phyloP scores from a whole-genome alignment of 2,329 filamentous ascomycete species.

The Cladosporium sp. region DNA sequence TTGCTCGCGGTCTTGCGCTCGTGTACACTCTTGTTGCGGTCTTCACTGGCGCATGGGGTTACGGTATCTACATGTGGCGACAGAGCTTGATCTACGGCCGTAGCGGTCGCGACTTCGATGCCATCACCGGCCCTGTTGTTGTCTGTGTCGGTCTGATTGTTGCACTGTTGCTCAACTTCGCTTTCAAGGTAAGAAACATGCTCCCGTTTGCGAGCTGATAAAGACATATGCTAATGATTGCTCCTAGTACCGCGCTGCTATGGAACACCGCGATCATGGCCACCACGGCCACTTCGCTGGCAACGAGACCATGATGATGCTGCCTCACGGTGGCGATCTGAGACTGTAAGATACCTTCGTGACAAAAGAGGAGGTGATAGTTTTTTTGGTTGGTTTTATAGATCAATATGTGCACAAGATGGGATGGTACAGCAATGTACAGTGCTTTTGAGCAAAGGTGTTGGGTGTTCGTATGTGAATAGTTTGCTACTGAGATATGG shows the following conservation, averaged over 20 bases:
- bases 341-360: neutral
- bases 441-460: neutral
- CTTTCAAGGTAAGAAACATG: slow-evolving; percentile 62
- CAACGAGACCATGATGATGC: slow-evolving; percentile 2
- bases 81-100: slow-evolving; percentile 75
- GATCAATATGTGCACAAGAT: too few species aligned
- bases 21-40: slow-evolving; percentile 77
- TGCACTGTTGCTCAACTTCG: slow-evolving; percentile 82
- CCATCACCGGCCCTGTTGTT: slow-evolving; percentile 75
- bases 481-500: neutral
- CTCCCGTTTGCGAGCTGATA: neutral
- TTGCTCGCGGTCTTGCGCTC: slow-evolving; percentile 75
- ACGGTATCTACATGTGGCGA: slow-evolving; percentile 71
- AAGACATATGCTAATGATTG: neutral
- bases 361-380: neutral
- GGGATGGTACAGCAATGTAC: neutral
- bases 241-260: slow-evolving; percentile 3
- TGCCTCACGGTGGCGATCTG: slow-evolving; percentile 1
- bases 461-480: neutral
- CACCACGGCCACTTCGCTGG: neutral
- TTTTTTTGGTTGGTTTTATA: too few species aligned
- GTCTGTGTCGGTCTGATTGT: slow-evolving; percentile 74
- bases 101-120: slow-evolving; percentile 91
- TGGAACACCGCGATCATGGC: neutral
- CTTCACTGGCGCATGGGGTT: slow-evolving; percentile 85